Base-by-base conservation (phyloP, 2,329 filamentous ascomycete species). In the Colletotrichum brevisporum region DNA sequence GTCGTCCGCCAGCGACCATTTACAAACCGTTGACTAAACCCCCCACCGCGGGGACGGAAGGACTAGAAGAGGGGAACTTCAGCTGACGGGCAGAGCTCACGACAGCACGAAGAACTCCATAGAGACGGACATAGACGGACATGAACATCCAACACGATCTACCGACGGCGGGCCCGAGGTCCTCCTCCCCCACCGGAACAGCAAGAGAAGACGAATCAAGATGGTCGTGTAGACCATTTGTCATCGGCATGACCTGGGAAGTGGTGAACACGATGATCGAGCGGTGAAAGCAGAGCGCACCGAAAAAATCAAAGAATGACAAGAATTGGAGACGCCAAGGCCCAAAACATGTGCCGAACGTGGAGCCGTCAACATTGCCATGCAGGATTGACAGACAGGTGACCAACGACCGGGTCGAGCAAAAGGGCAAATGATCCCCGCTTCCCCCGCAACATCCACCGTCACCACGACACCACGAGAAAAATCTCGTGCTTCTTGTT, bases 401-500 rank as follows among this genome's bases (percentile, higher is more conserved):
- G 66, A 66, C 61, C 66, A 66, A n/a, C 54, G 26, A 69, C 66
- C 66, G 12, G 54, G 61, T 65, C 50, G 21, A 50, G 39, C 16
- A n/a, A 59, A 47, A 26, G 21, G 27, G 12, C 24, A 47, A 27
- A 5, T 43, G 18, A 57, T 57, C 48, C 50, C 55, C 31, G 54
- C 55, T 45, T 51, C 55, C 66, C 31, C 61, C 66, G 48, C 59
- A 63, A 10, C 41, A 63, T 55, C 59, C 59, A 63, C 59, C 9
- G 15, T 36, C 51, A 31, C 59, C 48, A 45, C 47, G 41, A 31
- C 56, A 43, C 26, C 31, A 36, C 31, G 31, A 36, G 6, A 36
- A 21, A 6, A 21, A 18, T 62, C 56, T 55, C 57, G 41, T 66
- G 50, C 50, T 26, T 24, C 31, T 36, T 3, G 31, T 36, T 36